Conservation (phyloP, 2,329 filamentous ascomycete species). For the Aspergillus caelatus region DNA sequence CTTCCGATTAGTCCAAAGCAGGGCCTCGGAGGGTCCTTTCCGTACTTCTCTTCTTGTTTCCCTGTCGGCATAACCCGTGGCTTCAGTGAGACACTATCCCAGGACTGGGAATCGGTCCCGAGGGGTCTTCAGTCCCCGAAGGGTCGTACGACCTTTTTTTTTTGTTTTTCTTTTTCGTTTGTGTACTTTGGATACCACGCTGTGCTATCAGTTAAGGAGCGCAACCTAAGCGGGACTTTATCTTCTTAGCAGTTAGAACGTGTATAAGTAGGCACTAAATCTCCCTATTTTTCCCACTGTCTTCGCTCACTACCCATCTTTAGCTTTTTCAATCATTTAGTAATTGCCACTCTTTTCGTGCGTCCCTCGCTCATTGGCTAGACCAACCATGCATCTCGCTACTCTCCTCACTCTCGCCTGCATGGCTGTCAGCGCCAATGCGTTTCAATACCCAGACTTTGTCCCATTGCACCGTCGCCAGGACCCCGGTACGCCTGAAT, state of each 20-base stretch:
- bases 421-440: conserved; percentile 8
- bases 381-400: not conserved
- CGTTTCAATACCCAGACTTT: conserved; percentile 8
- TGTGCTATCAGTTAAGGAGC: not conserved
- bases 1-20: not conserved
- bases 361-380: not conserved
- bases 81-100: not conserved
- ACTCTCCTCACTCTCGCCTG: not conserved
- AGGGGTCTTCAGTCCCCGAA: not conserved
- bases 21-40: not conserved
- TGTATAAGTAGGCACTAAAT: not conserved
- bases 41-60: not conserved
- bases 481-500: conserved; percentile 32
- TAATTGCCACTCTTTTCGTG: not conserved
- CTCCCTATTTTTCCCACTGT: not conserved
- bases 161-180: not conserved
- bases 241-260: not conserved
- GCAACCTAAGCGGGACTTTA: not conserved
- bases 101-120: not conserved
- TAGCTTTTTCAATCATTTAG: not conserved
- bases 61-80: not conserved
- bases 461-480: conserved; percentile 11
- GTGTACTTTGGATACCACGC: not conserved
- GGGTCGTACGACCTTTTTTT: conserved; percentile 1
- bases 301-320: not conserved